Evolutionary conservation across 1,139 yeast species (phyloP).

Genomic region (Scheffersomyces titani): DNA sequence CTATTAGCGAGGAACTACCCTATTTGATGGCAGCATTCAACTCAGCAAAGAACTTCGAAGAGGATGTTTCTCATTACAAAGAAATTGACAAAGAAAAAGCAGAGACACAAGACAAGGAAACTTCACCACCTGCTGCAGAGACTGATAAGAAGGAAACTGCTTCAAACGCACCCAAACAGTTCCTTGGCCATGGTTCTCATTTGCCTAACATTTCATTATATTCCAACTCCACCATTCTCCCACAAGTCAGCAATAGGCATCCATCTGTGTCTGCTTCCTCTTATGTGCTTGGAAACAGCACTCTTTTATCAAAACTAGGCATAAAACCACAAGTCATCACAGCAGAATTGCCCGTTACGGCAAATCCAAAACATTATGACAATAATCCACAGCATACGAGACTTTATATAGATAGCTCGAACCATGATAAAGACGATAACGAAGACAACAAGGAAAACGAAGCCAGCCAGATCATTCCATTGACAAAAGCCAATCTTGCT

Average conservation of each 20-base stretch:
- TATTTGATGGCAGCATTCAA: conserved; percentile 58
- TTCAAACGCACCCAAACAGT: conserved; percentile 12
- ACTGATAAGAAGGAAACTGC: not conserved
- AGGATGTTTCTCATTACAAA: conserved; percentile 45
- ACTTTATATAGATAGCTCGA: conserved; percentile 3
- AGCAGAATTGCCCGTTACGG: conserved; percentile 19
- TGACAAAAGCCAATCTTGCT: conserved; percentile 37
- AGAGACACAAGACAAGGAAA: conserved; percentile 5
- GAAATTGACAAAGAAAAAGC: conserved; percentile 16
- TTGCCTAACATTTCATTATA: conserved; percentile 38
- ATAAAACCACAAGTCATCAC: conserved; percentile 48
- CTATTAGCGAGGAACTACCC: conserved; percentile 57
- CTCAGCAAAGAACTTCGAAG: conserved; percentile 52
- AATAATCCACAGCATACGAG: conserved; percentile 2
- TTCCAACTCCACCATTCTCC: conserved; percentile 33
- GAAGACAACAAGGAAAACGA: conserved; percentile 17
- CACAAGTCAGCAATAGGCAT: conserved; percentile 12
- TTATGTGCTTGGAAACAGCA: conserved; percentile 35
- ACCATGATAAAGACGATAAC: conserved; percentile 7
- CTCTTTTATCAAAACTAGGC: conserved; percentile 42
- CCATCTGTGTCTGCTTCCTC: conserved; percentile 28
- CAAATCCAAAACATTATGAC: conserved; percentile 9
- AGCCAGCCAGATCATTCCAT: conserved; percentile 14
- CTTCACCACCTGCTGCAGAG: not conserved
- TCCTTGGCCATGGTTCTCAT: conserved; percentile 25